A percentile compares a stretch with the other conserved stretches of the same genome.
These are phyloP conservation scores for Cercospora citrullina DNA, from an alignment of 2,329 filamentous ascomycete species.

Conservation along the genomic window DNA sequence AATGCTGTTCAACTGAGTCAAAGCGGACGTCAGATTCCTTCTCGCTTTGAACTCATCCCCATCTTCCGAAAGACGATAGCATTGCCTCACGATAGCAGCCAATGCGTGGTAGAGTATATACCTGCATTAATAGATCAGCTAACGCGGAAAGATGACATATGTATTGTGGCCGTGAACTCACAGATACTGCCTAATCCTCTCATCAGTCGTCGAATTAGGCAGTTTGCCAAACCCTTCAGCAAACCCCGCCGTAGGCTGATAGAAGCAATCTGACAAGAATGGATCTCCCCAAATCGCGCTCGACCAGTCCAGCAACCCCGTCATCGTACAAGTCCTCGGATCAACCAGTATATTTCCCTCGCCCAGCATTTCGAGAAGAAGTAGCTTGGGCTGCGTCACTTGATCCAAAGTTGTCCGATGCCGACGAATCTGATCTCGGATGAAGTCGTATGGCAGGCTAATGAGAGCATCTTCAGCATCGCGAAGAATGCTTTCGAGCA, in stretches of 20 bases:
- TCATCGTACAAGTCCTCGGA: slow-evolving; percentile 44
- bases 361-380: slow-evolving; percentile 52
- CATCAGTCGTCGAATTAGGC: slow-evolving; percentile 37
- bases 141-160: not conserved
- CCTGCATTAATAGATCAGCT: slow-evolving; percentile 32
- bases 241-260: slow-evolving; percentile 43
- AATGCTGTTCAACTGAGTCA: slow-evolving; percentile 22
- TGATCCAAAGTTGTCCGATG: slow-evolving; percentile 51
- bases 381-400: slow-evolving; percentile 54
- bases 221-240: slow-evolving; percentile 46
- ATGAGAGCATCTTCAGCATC: slow-evolving; percentile 62
- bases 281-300: slow-evolving; percentile 59
- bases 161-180: slow-evolving; percentile 34
- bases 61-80: slow-evolving; percentile 46
- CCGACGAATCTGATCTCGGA: slow-evolving; percentile 52
- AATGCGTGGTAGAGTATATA: slow-evolving; percentile 49
- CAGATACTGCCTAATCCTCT: slow-evolving; percentile 44
- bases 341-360: slow-evolving; percentile 56
- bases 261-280: slow-evolving; percentile 55
- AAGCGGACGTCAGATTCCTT: slow-evolving; percentile 38
- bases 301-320: slow-evolving; percentile 55
- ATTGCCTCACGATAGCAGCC: slow-evolving; percentile 45
- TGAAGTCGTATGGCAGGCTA: slow-evolving; percentile 56
- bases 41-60: slow-evolving; percentile 47
- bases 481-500: slow-evolving; percentile 56